Evolutionary conservation across 164 flowering plant species (phyloP).

Genomic region (Litsea cubeba): DNA sequence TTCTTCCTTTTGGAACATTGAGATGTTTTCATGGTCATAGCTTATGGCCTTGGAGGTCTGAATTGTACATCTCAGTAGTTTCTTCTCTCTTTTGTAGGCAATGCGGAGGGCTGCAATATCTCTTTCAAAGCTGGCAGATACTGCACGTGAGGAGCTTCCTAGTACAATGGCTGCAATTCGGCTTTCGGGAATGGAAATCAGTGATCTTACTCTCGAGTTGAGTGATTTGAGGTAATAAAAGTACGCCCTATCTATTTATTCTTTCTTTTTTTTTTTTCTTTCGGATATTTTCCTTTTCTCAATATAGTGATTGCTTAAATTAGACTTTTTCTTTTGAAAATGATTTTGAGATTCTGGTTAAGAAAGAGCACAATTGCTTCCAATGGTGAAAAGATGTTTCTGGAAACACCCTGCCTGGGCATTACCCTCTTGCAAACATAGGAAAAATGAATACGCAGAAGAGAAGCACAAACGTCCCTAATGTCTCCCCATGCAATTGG

Average conservation of each 20-base stretch:
- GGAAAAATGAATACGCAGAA: too few relatives aligned
- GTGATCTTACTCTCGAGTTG: constrained; percentile 87
- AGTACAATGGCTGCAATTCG: constrained; percentile 93
- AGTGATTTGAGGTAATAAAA: constrained; percentile 75
- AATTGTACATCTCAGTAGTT: neutral
- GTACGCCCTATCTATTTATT: neutral
- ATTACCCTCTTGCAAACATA: too few relatives aligned
- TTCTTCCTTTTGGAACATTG: neutral
- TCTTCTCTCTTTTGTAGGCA: constrained; percentile 40
- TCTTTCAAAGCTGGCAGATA: constrained; percentile 82
- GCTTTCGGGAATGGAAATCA: constrained; percentile 91
- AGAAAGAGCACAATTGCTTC: too few relatives aligned
- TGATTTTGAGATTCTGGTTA: too few relatives aligned
- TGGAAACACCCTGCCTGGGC: too few relatives aligned
- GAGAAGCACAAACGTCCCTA: too few relatives aligned
- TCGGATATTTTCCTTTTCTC: too few relatives aligned
- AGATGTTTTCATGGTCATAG: neutral
- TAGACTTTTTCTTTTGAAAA: too few relatives aligned
- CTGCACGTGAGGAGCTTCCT: constrained; percentile 86
- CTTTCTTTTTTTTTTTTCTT: too few relatives aligned
- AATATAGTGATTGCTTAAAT: too few relatives aligned
- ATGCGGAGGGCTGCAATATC: constrained; percentile 87
- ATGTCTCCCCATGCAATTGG: too few relatives aligned
- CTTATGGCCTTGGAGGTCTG: neutral
- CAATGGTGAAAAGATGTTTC: too few relatives aligned